Conservation (phyloP, 2,329 filamentous ascomycete species). For the Pyrenophora teres region DNA sequence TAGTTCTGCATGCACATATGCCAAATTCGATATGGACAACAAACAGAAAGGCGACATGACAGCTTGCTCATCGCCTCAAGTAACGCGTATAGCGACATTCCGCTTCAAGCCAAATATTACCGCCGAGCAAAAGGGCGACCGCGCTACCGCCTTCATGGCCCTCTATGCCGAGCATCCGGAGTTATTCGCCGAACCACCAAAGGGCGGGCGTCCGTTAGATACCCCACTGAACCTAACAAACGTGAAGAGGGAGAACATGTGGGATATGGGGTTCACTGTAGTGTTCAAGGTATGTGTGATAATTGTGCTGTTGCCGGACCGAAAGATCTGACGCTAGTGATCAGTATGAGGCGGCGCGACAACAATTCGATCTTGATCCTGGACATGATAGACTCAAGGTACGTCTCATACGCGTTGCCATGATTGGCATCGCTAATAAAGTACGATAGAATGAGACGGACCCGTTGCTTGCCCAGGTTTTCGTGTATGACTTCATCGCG, state of each 20-base stretch:
- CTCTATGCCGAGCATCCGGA: conserved; percentile 28
- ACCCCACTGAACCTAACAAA: conserved; percentile 28
- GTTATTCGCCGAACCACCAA: conserved; percentile 19
- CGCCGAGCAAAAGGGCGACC: conserved; percentile 24
- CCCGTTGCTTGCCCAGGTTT: conserved; percentile 30
- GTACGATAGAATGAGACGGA: conserved; percentile 30
- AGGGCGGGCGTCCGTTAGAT: conserved; percentile 27
- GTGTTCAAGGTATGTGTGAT: conserved; percentile 27
- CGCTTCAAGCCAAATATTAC: conserved; percentile 24
- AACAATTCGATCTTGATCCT: conserved; percentile 27
- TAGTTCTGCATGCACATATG: background rate
- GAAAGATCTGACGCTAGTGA: background rate
- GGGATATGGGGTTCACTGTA: conserved; percentile 36
- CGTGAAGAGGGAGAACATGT: conserved; percentile 27
- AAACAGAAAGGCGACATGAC: background rate
- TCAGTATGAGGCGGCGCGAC: conserved; percentile 27
- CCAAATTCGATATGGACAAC: background rate
- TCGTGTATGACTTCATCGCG: conserved; percentile 37
- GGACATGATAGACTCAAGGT: conserved; percentile 35
- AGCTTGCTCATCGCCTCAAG: conserved; percentile 1
- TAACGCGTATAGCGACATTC: conserved; percentile 34
- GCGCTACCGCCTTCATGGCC: conserved; percentile 28
- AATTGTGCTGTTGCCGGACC: background rate
- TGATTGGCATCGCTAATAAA: background rate
- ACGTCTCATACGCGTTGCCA: background rate